These are phyloP conservation scores for Phytophthora citricola DNA, from an alignment of 352 stramenopile genomes.

Conservation along the genomic window DNA sequence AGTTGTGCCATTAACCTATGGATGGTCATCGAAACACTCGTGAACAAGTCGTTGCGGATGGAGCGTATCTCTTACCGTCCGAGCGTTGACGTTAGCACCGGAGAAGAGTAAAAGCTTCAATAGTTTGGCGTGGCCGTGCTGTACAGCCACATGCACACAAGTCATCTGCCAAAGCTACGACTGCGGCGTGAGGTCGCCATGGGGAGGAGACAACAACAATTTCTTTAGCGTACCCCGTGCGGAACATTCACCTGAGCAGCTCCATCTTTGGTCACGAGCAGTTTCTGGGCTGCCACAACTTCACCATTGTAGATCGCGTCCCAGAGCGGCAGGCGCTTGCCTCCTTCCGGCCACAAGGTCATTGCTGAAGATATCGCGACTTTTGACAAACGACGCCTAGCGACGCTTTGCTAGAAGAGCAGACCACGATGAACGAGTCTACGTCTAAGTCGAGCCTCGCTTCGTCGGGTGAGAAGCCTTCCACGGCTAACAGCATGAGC, in stretches of 20 bases:
- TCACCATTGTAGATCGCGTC: conserved; percentile 67
- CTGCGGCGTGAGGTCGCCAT: background rate
- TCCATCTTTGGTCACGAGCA: conserved; percentile 38
- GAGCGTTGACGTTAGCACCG: conserved; percentile 49
- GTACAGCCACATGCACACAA: conserved; percentile 63
- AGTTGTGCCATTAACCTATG: conserved; percentile 69
- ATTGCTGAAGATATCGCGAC: conserved; percentile 20
- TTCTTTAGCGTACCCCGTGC: conserved; percentile 45
- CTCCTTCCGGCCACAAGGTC: conserved; percentile 42
- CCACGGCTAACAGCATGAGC: conserved; percentile 36
- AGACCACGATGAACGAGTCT: conserved; percentile 47
- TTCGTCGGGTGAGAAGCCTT: conserved; percentile 40
- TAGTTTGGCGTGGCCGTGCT: conserved; percentile 60
- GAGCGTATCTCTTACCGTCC: conserved; percentile 37
- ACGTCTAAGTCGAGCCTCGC: conserved; percentile 48
- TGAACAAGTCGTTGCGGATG: background rate
- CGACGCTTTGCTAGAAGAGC: conserved; percentile 11
- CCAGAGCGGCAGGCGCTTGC: conserved; percentile 56
- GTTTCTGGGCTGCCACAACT: conserved; percentile 39
- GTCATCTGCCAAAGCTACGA: conserved; percentile 66
- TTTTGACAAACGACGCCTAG: conserved; percentile 26
- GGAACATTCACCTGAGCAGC: conserved; percentile 55
- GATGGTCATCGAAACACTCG: background rate
- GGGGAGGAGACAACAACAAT: background rate
- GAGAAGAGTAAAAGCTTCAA: conserved; percentile 63